Conservation (phyloP, 225 moss, liverwort and hornwort species). For the Antitrichia curtipendula region DNA sequence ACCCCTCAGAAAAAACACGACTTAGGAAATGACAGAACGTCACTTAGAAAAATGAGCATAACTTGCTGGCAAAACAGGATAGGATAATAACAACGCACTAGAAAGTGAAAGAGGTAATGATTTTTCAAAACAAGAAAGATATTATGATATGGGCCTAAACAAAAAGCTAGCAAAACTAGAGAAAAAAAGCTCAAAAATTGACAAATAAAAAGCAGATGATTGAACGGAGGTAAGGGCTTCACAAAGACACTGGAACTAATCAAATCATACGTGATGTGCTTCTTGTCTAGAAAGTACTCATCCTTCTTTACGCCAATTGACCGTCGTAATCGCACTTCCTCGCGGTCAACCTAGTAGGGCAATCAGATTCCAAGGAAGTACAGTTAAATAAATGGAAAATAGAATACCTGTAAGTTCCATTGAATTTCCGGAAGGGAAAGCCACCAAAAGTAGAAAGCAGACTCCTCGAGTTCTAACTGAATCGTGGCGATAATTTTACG, state of each 20-base stretch:
- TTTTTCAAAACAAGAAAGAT: neutral
- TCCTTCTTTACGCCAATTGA: constrained; percentile 93
- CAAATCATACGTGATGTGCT: constrained; percentile 69
- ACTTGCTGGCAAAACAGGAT: neutral
- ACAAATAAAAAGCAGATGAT: neutral
- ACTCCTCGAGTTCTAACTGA: neutral
- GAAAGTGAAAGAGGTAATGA: neutral
- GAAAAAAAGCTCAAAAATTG: neutral
- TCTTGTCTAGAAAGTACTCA: constrained; percentile 94
- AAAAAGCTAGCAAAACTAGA: neutral
- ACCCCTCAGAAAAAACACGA: neutral
- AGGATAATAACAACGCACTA: neutral
- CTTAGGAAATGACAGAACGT: neutral
- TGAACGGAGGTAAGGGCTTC: neutral
- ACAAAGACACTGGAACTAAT: neutral
- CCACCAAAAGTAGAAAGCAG: neutral
- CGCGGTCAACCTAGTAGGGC: constrained; percentile 62
- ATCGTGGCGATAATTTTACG: neutral
- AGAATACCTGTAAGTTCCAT: neutral
- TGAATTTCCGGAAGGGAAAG: neutral
- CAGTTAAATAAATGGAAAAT: neutral
- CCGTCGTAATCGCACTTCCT: constrained; percentile 86
- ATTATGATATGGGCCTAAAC: neutral
- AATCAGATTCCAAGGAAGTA: neutral
- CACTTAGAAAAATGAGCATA: neutral